These are phyloP conservation scores for Solanum corneliomulleri DNA, from an alignment of 257 asterid species.

Conservation along the genomic window DNA sequence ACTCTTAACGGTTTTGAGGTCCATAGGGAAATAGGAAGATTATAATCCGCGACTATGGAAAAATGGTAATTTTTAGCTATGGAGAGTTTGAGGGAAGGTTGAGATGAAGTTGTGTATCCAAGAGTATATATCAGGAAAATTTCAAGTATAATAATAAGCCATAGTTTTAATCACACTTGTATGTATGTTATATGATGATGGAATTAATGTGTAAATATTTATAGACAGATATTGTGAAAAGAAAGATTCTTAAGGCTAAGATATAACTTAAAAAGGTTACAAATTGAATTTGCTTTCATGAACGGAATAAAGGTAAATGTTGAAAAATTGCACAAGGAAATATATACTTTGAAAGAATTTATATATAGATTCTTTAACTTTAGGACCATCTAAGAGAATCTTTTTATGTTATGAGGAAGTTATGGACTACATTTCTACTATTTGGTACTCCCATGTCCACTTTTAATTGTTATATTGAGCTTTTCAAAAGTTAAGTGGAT, in stretches of 20 bases:
- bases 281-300: neutral
- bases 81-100: conserved; percentile 57
- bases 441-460: no score
- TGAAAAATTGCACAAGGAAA: neutral
- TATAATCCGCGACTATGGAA: conserved; percentile 43
- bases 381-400: no score
- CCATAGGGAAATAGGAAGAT: conserved; percentile 58
- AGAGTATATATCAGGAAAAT: conserved; percentile 46
- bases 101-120: conserved; percentile 52
- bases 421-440: no score
- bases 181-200: neutral
- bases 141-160: conserved; percentile 13
- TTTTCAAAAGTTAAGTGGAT: no score
- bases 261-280: neutral
- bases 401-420: no score
- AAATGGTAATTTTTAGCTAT: conserved; percentile 23
- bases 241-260: neutral
- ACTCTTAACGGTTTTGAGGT: conserved; percentile 35
- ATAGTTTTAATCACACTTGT: neutral
- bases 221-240: neutral
- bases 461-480: no score
- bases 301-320: conserved; percentile 1
- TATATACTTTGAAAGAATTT: neutral
- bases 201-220: neutral
- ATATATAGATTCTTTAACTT: no score